These are phyloP conservation scores for Phytophthora constricta DNA, from an alignment of 352 stramenopile genomes.

Conservation along the genomic window DNA sequence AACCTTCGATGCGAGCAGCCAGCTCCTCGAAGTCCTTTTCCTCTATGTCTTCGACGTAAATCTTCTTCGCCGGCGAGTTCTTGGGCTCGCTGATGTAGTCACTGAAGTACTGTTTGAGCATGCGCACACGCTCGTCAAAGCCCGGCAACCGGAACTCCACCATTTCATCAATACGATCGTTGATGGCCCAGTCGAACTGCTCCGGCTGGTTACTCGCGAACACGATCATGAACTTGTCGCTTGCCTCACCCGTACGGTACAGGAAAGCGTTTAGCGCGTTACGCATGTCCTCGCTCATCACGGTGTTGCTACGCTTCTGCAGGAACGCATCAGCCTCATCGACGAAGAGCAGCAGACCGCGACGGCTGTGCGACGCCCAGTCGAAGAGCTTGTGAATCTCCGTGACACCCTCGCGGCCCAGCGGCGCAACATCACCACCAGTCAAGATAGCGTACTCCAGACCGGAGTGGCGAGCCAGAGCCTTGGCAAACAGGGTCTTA, in stretches of 20 bases:
- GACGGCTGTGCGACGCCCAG: slow-evolving; percentile 96
- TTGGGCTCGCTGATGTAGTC: slow-evolving; percentile 95
- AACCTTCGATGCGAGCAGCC: slow-evolving; percentile 95
- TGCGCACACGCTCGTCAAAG: slow-evolving; percentile 94
- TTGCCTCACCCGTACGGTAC: slow-evolving; percentile 97
- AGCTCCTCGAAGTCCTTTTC: slow-evolving; percentile 93
- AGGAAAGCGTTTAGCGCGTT: slow-evolving; percentile 99
- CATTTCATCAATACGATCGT: slow-evolving; percentile 99
- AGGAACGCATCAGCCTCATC: slow-evolving; percentile 99
- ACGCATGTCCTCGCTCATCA: slow-evolving; percentile 97
- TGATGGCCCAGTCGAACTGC: slow-evolving; percentile 99
- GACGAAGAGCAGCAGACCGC: slow-evolving; percentile 98
- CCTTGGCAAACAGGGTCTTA: slow-evolving; percentile 99
- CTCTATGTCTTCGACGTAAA: slow-evolving; percentile 92
- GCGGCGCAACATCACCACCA: slow-evolving; percentile 98
- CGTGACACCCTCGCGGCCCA: slow-evolving; percentile 97
- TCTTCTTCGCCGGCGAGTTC: slow-evolving; percentile 88
- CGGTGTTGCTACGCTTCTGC: slow-evolving; percentile 94
- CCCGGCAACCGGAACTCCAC: slow-evolving; percentile 96
- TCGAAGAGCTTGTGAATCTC: slow-evolving; percentile 99
- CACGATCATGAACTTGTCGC: slow-evolving; percentile 99
- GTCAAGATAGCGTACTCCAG: slow-evolving; percentile 99
- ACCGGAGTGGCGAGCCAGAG: slow-evolving; percentile 95
- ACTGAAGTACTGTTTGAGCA: slow-evolving; percentile 99
- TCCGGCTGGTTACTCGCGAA: slow-evolving; percentile 99